Evolutionary conservation across 805 yeast species (phyloP), one percentile per base, ranked within the genome.

Genomic region (Candida quercuum): DNA sequence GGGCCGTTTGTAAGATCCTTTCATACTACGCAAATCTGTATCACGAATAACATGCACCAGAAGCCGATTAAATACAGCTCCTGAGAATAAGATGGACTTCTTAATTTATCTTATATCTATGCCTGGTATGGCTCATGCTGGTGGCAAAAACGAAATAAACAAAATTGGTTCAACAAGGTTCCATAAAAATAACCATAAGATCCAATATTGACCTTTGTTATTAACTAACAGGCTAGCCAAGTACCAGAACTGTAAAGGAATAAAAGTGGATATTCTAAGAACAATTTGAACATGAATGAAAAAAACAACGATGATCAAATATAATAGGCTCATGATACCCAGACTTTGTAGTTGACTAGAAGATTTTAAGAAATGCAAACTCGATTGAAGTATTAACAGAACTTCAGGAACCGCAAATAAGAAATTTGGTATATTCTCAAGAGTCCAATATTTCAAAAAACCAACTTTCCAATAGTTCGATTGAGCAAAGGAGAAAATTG

Each of bases 201-300:
- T 54, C 55, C 72, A 70, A 17, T 45, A 36, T 36, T 58, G 56
- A 1, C 71, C 71, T 25, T 42, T 42, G 33, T 42, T 50, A 22
- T 47, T 48, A 19, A 35, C 35, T n/a, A 46, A 15, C 56, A 41
- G 36, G 59, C 49, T 65, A 6, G 83, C 75, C 20, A 81, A 49
- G 54, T 77, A 80, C 95, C 95, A 86, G 47, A 77, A 72, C 39
- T 77, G 74, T 8, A 85, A 53, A 0, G 97, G 97, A 24, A 85
- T 57, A 54, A 87, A 86, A 6, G 91, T 72, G 10, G 82, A 74
- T 5, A 89, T 73, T 38, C 99, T 69, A 28, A 84, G 86, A 39
- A 91, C 67, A 25, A 89, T 87, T 58, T 91, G 99, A 26, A 82
- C 85, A 57, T 91, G 89, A 76, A 93, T 86, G 36, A 77, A 63